phyloP scores from a whole-genome alignment of 225 moss, liverwort and hornwort species.

The Anthoceros angustus region DNA sequence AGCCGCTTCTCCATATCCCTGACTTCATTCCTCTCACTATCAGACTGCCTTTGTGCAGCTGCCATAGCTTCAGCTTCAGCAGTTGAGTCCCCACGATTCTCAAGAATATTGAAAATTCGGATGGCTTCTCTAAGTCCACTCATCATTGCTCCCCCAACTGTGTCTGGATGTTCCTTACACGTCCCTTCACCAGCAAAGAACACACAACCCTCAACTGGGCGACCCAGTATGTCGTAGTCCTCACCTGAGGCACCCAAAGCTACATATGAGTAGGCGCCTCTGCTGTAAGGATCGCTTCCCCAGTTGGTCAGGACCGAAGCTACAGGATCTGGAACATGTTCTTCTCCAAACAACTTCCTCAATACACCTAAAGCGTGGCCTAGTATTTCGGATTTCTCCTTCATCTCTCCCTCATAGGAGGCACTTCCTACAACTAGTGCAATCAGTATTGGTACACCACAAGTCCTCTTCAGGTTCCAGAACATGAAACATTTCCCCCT shows the following conservation, averaged over 20 bases:
- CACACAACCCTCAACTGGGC: slow-evolving; percentile 44
- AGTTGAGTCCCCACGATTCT: slow-evolving; percentile 55
- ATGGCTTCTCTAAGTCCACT: slow-evolving; percentile 55
- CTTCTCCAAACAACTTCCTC: slow-evolving; percentile 31
- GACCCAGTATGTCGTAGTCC: slow-evolving; percentile 47
- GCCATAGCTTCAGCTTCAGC: slow-evolving; percentile 51
- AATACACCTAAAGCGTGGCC: slow-evolving; percentile 34
- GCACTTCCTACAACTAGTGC: slow-evolving; percentile 44
- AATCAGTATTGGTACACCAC: slow-evolving; percentile 40
- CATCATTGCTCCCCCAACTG: slow-evolving; percentile 51
- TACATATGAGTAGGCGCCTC: slow-evolving; percentile 50
- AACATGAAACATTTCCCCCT: slow-evolving; percentile 53
- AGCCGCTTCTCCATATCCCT: slow-evolving; percentile 54
- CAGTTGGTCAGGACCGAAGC: slow-evolving; percentile 45
- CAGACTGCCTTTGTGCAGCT: slow-evolving; percentile 48
- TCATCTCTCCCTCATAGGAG: slow-evolving; percentile 25
- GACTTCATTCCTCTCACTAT: slow-evolving; percentile 55
- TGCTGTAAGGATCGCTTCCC: slow-evolving; percentile 36
- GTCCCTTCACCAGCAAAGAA: slow-evolving; percentile 58
- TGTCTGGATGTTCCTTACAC: slow-evolving; percentile 55
- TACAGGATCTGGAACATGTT: slow-evolving; percentile 32
- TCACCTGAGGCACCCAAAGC: slow-evolving; percentile 50
- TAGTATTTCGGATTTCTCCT: slow-evolving; percentile 23
- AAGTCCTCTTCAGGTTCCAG: slow-evolving; percentile 42
- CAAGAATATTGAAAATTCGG: slow-evolving; percentile 44